Percentiles rank a stretch among this genome's conserved stretches.
Conservation (phyloP, 2,329 filamentous ascomycete species). For the Endoconidiophora polonica region DNA sequence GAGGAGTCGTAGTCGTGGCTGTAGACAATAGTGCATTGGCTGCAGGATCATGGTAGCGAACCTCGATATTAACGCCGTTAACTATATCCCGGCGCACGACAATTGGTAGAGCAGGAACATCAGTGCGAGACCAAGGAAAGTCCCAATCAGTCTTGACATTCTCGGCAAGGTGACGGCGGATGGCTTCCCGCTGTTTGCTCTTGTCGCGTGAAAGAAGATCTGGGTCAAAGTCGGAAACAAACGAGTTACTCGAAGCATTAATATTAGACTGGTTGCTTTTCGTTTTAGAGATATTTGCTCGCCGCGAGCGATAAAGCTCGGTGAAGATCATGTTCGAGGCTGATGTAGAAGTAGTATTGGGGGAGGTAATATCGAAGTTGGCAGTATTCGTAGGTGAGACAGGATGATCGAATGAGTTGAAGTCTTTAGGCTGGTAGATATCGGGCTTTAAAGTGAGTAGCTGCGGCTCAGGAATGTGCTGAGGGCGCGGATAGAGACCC, state of each 20-base stretch:
- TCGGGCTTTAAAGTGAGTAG: slow-evolving; percentile 8
- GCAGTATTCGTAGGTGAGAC: slow-evolving; percentile 1
- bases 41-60: slow-evolving; percentile 11
- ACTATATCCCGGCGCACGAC: slow-evolving; percentile 5
- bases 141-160: slow-evolving; percentile 44
- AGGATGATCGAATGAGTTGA: slow-evolving; percentile 11
- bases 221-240: slow-evolving; percentile 33
- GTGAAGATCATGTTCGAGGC: slow-evolving; percentile 37
- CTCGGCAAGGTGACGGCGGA: slow-evolving; percentile 36
- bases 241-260: slow-evolving; percentile 17
- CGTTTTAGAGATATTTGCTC: slow-evolving; percentile 32
- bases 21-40: slow-evolving; percentile 2
- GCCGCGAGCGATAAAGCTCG: slow-evolving; percentile 40
- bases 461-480: slow-evolving; percentile 7
- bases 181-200: slow-evolving; percentile 43
- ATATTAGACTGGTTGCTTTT: slow-evolving; percentile 14
- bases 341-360: slow-evolving; percentile 8
- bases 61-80: slow-evolving; percentile 3
- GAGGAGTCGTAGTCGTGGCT: slow-evolving; percentile 1
- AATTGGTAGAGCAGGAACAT: slow-evolving; percentile 13
- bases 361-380: slow-evolving; percentile 7
- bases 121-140: slow-evolving; percentile 36
- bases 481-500: slow-evolving; percentile 8
- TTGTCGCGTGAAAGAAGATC: slow-evolving; percentile 48
- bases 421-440: slow-evolving; percentile 10